These are phyloP conservation scores for Candida tallmaniae DNA, from an alignment of 805 yeast species.

Conservation along the genomic window DNA sequence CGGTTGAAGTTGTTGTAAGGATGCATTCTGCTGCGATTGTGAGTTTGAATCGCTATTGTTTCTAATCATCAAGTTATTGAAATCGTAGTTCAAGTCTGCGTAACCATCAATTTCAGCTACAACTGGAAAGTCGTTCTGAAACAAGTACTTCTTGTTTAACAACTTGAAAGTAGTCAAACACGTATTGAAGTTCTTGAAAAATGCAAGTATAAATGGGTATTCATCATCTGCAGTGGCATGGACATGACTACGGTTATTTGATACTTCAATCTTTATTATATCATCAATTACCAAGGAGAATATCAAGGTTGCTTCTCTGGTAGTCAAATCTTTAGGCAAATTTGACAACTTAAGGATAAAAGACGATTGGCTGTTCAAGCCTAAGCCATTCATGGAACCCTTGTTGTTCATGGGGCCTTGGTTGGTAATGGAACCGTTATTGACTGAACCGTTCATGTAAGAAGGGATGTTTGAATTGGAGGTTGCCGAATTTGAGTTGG, in stretches of 20 bases:
- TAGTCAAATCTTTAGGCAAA: conserved; percentile 58
- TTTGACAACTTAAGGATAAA: conserved; percentile 38
- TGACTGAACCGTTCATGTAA: neutral
- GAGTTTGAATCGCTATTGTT: neutral
- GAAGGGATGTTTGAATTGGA: conserved; percentile 1
- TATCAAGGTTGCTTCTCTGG: conserved; percentile 62
- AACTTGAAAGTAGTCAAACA: conserved; percentile 38
- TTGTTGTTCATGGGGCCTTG: too few relatives aligned
- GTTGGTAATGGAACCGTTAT: neutral
- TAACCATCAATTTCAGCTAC: conserved; percentile 28
- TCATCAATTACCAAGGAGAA: conserved; percentile 68
- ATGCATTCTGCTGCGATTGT: too few relatives aligned
- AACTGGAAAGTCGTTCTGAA: conserved; percentile 30
- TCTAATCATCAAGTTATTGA: conserved; percentile 9
- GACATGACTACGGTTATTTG: too few relatives aligned
- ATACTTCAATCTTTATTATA: conserved; percentile 44
- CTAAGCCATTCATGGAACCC: too few relatives aligned
- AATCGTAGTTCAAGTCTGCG: conserved; percentile 7
- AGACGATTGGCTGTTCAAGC: neutral
- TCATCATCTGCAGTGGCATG: conserved; percentile 11
- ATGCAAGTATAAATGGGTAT: conserved; percentile 23
- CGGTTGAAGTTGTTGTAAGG: too few relatives aligned
- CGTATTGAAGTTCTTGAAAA: conserved; percentile 33
- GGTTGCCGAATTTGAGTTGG: neutral
- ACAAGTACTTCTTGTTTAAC: conserved; percentile 36